A percentile compares a stretch with the other conserved stretches of the same genome.
Conservation (phyloP, 371 early-diverging fungal species). For the Smittium culicis region DNA sequence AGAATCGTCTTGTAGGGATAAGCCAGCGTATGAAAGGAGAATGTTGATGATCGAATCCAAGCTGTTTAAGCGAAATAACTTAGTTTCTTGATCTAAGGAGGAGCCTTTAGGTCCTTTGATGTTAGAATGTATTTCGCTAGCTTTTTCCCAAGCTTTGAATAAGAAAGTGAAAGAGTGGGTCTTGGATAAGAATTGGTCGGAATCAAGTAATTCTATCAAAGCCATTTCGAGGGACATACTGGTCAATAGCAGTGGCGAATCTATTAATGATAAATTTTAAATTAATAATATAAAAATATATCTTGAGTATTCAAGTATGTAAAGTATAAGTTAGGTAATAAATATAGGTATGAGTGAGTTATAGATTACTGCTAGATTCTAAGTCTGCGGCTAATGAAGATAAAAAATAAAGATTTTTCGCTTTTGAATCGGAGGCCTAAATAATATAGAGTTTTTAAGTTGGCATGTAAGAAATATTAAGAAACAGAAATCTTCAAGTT, state of each 20-base stretch:
- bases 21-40: conserved; percentile 67
- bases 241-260: not conserved
- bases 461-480: no score
- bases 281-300: no score
- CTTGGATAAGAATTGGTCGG: not conserved
- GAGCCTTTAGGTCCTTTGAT: conserved; percentile 37
- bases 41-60: conserved; percentile 37
- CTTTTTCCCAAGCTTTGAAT: conserved; percentile 54
- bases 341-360: not conserved
- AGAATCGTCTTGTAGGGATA: conserved; percentile 19
- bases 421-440: not conserved
- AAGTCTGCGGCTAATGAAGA: not conserved
- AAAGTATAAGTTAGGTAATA: no score
- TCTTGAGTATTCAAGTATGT: no score
- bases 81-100: conserved; percentile 38
- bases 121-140: conserved; percentile 38
- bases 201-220: conserved; percentile 15
- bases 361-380: not conserved
- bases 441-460: no score
- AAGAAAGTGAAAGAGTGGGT: conserved; percentile 53
- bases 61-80: conserved; percentile 42
- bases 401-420: not conserved
- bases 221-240: conserved; percentile 22
- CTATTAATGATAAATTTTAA: no score
- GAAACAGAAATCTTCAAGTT: no score